These are phyloP conservation scores for Besnoitia besnoiti DNA, from an alignment of 169 alveolate genomes.

Conservation along the genomic window DNA sequence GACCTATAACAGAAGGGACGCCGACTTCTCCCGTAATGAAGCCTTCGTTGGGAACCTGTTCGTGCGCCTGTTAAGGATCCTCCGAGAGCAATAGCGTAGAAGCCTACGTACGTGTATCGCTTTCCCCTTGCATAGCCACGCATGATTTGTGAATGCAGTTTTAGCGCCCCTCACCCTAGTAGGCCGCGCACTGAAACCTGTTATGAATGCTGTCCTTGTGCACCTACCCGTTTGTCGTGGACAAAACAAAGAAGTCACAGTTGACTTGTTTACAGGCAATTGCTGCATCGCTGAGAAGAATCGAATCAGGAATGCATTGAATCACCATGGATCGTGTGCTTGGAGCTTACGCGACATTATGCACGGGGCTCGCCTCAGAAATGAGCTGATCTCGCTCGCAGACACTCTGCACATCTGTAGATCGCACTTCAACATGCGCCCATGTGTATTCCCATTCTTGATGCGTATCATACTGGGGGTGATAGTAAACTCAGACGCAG, in stretches of 20 bases:
- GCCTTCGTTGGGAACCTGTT: constrained; percentile 16
- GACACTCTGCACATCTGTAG: constrained; percentile 36
- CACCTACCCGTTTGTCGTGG: constrained; percentile 2
- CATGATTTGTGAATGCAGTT: constrained; percentile 16
- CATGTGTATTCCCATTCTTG: background rate
- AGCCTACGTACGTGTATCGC: constrained; percentile 15
- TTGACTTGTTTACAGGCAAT: constrained; percentile 1
- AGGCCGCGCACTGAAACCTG: background rate
- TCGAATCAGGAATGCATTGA: background rate
- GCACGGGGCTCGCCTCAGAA: constrained; percentile 8
- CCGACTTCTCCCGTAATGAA: background rate
- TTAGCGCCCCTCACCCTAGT: background rate
- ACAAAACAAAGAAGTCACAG: constrained; percentile 9
- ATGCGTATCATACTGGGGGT: background rate
- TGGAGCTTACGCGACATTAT: constrained; percentile 12
- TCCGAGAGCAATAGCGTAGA: background rate
- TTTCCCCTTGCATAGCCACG: constrained; percentile 29
- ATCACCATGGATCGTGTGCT: background rate
- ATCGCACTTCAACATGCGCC: background rate
- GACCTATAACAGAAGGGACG: background rate
- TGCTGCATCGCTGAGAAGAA: constrained; percentile 21
- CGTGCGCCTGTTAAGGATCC: background rate
- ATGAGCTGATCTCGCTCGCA: constrained; percentile 42
- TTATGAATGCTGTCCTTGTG: background rate
- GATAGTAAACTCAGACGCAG: background rate